phyloP scores from a whole-genome alignment of 352 stramenopile genomes.

The Phytopythium montanum region DNA sequence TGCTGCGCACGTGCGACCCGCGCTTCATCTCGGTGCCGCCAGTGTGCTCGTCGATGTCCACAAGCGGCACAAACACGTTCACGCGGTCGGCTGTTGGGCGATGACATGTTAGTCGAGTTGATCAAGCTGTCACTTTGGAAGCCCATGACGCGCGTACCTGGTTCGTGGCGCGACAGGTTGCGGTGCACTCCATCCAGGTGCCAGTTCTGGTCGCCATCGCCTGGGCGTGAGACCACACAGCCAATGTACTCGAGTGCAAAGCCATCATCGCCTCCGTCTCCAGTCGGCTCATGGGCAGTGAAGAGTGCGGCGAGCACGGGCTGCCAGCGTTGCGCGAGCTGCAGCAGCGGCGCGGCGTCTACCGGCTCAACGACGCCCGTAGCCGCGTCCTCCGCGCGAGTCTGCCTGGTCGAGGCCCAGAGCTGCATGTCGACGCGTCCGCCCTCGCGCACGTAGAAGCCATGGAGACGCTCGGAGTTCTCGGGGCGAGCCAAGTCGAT shows the following conservation, averaged over 20 bases:
- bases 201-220: conserved; percentile 72
- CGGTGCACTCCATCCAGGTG: conserved; percentile 73
- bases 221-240: conserved; percentile 60
- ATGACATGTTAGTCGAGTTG: background rate
- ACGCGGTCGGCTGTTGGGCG: conserved; percentile 50
- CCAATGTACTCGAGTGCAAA: conserved; percentile 67
- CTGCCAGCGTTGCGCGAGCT: conserved; percentile 31
- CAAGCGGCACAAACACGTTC: conserved; percentile 74
- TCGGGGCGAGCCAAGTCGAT: conserved; percentile 30
- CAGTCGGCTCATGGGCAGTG: background rate
- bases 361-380: conserved; percentile 11
- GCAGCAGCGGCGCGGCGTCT: conserved; percentile 23
- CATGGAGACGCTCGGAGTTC: conserved; percentile 48
- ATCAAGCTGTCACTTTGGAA: no score
- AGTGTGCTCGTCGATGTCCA: conserved; percentile 35
- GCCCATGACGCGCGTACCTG: no score
- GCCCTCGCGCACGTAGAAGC: conserved; percentile 71
- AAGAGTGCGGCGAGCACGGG: conserved; percentile 19
- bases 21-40: conserved; percentile 74
- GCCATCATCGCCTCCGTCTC: background rate
- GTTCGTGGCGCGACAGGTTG: conserved; percentile 43
- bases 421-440: conserved; percentile 75
- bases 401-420: conserved; percentile 17
- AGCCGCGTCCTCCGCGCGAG: conserved; percentile 5
- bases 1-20: conserved; percentile 43